phyloP scores from a whole-genome alignment of 768 basidiomycete species.

The Mycena capillaripes region DNA sequence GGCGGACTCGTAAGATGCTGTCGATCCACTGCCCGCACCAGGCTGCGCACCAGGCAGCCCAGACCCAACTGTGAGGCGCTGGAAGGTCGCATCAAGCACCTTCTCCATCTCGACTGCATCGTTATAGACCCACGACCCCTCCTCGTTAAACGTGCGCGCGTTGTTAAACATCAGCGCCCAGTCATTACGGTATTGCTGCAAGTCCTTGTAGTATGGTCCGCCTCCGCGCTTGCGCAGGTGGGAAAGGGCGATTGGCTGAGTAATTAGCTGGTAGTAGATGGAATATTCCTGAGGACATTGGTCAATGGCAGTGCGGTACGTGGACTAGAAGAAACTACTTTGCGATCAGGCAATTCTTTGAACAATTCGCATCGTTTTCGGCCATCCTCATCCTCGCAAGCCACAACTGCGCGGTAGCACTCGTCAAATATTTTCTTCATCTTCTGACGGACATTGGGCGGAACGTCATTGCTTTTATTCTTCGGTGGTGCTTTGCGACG shows the following conservation, averaged over 20 bases:
- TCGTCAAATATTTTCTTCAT: slow-evolving; percentile 90
- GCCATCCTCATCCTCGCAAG: slow-evolving; percentile 78
- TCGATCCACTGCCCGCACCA: slow-evolving; percentile 44
- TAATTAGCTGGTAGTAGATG: slow-evolving; percentile 93
- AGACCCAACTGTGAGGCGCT: slow-evolving; percentile 73
- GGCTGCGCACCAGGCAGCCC: slow-evolving; percentile 79
- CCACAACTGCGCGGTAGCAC: slow-evolving; percentile 79
- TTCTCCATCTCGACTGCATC: slow-evolving; percentile 97
- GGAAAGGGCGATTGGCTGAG: slow-evolving; percentile 88
- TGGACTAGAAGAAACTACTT: too few relatives aligned
- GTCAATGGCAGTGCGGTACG: neutral
- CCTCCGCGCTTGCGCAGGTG: slow-evolving; percentile 84
- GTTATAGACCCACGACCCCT: slow-evolving; percentile 94
- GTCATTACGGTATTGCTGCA: slow-evolving; percentile 80
- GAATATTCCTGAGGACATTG: slow-evolving; percentile 76
- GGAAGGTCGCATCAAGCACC: slow-evolving; percentile 81
- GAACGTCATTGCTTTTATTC: slow-evolving; percentile 60
- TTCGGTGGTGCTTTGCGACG: slow-evolving; percentile 78
- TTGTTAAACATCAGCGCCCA: slow-evolving; percentile 95
- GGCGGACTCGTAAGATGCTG: slow-evolving; percentile 74
- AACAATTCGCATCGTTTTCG: slow-evolving; percentile 90
- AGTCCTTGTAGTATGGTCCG: slow-evolving; percentile 78
- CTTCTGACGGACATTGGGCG: slow-evolving; percentile 72
- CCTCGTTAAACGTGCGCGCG: slow-evolving; percentile 93
- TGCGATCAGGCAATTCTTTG: slow-evolving; percentile 85